Base-by-base conservation (phyloP, 768 basidiomycete species). In the Tricholoma sp. region DNA sequence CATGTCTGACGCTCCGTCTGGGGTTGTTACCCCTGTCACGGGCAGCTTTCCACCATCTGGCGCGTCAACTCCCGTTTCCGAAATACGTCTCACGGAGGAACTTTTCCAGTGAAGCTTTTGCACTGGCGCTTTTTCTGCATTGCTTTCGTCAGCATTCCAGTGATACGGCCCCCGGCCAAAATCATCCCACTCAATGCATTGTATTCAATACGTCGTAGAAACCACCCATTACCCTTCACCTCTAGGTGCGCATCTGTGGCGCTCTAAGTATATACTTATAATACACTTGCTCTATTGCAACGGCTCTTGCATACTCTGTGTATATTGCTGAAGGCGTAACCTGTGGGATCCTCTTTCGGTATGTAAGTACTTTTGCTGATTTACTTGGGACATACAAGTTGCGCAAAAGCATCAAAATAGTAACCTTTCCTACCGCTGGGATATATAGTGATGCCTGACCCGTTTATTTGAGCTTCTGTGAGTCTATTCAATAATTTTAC, bases 381-480 rank as follows among this genome's bases (percentile, higher is more conserved):
- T 12, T 45, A 57, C 50, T 52, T 47, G 45, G 45, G 34, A 76
- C 92, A 67, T 69, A 94, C 89, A 99, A 67, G 69, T 99, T 99
- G 49, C 96, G 83, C 66, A 97, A 81, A n/a, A 99, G 80, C 92
- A 99, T 96, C 67, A 95, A 76, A 62, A 98, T 97, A 1, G 97
- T 99, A 57, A 97, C 90, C 74, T 96, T 97, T 18, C 97, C 97
- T n/a, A 99, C 93, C 5, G 92, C 88, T 8, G 96, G 94, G 61
- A 98, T 80, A 71, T 98, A 98, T 57, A 99, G 77, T 12, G 94
- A 93, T 10, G 94, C 95, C 94, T 94, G 57, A 57, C 54, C 27
- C 21, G 37, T 45, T 32, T 55, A 43, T 41, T 29, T 53, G 32
- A 46, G 52, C 9, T 22, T 14, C 32, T 45, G 27, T 24, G 22